phyloP scores from a whole-genome alignment of 768 basidiomycete species.

The Boletus coccyginus region DNA sequence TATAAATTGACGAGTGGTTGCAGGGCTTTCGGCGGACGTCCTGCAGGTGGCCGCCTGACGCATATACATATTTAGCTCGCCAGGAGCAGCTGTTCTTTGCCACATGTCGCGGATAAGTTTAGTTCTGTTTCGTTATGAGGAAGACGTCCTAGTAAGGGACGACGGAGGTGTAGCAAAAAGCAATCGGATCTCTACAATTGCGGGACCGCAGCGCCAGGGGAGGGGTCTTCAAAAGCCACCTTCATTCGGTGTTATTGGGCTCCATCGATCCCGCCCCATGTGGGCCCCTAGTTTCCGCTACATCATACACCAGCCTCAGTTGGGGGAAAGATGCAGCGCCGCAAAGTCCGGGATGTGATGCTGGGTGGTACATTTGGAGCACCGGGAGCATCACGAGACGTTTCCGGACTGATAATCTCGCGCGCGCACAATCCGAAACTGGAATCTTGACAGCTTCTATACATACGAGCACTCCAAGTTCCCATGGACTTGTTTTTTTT shows the following conservation, averaged over 20 bases:
- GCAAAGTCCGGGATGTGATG: slow-evolving; percentile 30
- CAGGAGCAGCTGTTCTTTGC: slow-evolving; percentile 2
- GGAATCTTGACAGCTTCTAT: slow-evolving; percentile 9
- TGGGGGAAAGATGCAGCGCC: slow-evolving; percentile 5
- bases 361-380: slow-evolving; percentile 5
- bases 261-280: slow-evolving; percentile 18
- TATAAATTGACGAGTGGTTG: neutral
- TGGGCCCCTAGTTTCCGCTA: slow-evolving; percentile 21
- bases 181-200: slow-evolving; percentile 6
- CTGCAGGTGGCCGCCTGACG: neutral
- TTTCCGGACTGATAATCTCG: slow-evolving; percentile 14
- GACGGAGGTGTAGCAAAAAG: neutral
- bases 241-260: slow-evolving; percentile 4
- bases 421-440: slow-evolving; percentile 9
- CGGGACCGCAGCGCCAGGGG: slow-evolving; percentile 13
- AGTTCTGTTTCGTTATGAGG: neutral
- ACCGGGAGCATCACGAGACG: slow-evolving; percentile 4
- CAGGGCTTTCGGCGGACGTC: neutral
- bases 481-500: slow-evolving; percentile 4
- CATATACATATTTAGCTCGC: neutral
- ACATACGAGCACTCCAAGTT: slow-evolving; percentile 10
- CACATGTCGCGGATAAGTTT: slow-evolving; percentile 6
- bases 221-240: neutral
- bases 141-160: neutral
- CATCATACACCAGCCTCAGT: slow-evolving; percentile 2